Evolutionary conservation across 2,329 filamentous ascomycete species (phyloP), one percentile per base, ranked within the genome.

Genomic region (Leptographium procerum): DNA sequence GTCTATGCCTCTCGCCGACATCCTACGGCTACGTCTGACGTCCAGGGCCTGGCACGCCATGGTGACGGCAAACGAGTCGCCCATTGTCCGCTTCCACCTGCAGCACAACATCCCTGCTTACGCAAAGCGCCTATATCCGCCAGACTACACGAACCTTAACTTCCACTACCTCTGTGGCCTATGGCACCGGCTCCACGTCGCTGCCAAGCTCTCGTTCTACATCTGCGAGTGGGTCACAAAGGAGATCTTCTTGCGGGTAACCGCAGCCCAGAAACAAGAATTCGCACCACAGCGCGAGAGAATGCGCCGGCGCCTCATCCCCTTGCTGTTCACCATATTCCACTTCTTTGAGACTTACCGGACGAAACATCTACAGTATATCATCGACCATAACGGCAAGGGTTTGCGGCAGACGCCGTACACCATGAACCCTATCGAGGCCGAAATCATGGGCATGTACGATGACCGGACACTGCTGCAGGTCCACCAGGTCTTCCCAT

Each of bases 331-430:
- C 63, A 85, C 82, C 14, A 73, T 85, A 28, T 86, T 86, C 63
- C 83, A 86, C 67, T 86, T 86, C 65, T 86, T 86, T 66, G 83
- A 86, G 66, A 83, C 75, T 1, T 85, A 84, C 65, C 79, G 83
- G 59, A 77, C 75, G 45, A 71, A 84, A 3, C 82, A 86, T 63
- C 68, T 84, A 9, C 70, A 81, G 63, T 80, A 82, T 61, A 75
- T 86, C 28, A 70, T 72, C 54, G 73, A 80, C 53, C 73, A 82
- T 58, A 71, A 70, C 45, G 77, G 79, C 14, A 72, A 77, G 54
- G 80, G 82, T 6, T 64, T 86, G 52, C 70, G 70, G 47, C 72
- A 67, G 48, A 74, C 76, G 57, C 78, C 82, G 0, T 85, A 81
- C 63, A 85, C 82, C 0, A 60, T 81, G 47, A 84, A 86, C 63